Conservation (phyloP, 331 rosid species). For the Pyrus hybrid region DNA sequence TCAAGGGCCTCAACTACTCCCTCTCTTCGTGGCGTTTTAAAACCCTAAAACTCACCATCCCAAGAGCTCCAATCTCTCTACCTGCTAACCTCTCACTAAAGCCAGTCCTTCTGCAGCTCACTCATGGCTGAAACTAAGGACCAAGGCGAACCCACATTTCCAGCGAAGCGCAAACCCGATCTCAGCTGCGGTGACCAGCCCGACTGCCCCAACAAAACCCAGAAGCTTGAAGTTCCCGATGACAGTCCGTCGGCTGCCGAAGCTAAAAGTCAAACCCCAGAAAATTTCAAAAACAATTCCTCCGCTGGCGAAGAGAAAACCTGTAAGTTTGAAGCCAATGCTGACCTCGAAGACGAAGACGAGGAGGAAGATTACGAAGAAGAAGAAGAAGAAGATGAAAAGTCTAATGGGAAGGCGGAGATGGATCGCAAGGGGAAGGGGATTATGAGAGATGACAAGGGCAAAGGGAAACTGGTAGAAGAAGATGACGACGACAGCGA, state of each 20-base stretch:
- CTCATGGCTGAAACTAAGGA: constrained; percentile 56
- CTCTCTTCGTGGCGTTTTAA: background rate
- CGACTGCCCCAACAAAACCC: constrained; percentile 37
- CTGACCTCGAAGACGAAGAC: constrained; percentile 9
- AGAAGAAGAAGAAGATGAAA: constrained; percentile 23
- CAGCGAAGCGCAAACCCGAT: constrained; percentile 59
- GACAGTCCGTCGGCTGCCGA: background rate
- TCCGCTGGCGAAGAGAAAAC: constrained; percentile 13
- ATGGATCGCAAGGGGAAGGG: constrained; percentile 77
- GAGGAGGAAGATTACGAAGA: constrained; percentile 11
- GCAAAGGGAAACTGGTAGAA: constrained; percentile 73
- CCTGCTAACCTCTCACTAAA: background rate
- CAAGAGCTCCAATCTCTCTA: background rate
- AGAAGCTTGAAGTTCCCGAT: constrained; percentile 29
- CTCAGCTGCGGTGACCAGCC: constrained; percentile 22
- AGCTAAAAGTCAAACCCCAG: constrained; percentile 1
- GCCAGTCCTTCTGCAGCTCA: constrained; percentile 5
- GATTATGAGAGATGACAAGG: constrained; percentile 56
- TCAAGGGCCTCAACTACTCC: background rate
- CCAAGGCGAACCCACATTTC: constrained; percentile 43
- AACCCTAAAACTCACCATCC: background rate
- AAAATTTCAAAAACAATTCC: constrained; percentile 4
- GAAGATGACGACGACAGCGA: constrained; percentile 40
- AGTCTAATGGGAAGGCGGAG: constrained; percentile 28
- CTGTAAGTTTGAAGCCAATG: constrained; percentile 9